These are phyloP conservation scores for Botrytis medusae DNA, from an alignment of 2,329 filamentous ascomycete species.

Conservation along the genomic window DNA sequence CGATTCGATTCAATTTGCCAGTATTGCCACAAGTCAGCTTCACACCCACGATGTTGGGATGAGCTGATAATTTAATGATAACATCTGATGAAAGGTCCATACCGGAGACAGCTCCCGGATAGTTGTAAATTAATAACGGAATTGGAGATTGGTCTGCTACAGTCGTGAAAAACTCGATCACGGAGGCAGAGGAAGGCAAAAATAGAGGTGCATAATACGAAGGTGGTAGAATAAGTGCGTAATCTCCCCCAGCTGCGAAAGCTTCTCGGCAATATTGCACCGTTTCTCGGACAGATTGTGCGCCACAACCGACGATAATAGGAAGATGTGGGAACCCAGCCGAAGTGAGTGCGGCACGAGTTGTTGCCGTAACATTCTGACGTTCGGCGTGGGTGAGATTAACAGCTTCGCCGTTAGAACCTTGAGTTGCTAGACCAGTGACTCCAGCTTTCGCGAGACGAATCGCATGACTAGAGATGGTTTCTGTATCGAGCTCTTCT, in stretches of 20 bases:
- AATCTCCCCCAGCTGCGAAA: slow-evolving; percentile 61
- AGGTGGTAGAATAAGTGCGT: slow-evolving; percentile 65
- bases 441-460: slow-evolving; percentile 61
- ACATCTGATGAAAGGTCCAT: slow-evolving; percentile 89
- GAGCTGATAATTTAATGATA: slow-evolving; percentile 74
- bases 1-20: slow-evolving; percentile 58
- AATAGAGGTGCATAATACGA: slow-evolving; percentile 65
- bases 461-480: slow-evolving; percentile 50
- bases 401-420: slow-evolving; percentile 67
- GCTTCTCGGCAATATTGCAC: slow-evolving; percentile 65
- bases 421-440: slow-evolving; percentile 61
- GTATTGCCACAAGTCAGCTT: slow-evolving; percentile 91
- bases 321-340: slow-evolving; percentile 58
- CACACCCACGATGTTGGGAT: slow-evolving; percentile 83
- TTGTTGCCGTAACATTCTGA: slow-evolving; percentile 57
- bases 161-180: slow-evolving; percentile 60
- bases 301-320: slow-evolving; percentile 65
- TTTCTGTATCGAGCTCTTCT: slow-evolving; percentile 65
- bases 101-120: slow-evolving; percentile 81
- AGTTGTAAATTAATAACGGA: slow-evolving; percentile 85
- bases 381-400: slow-evolving; percentile 63
- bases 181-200: slow-evolving; percentile 47
- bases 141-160: slow-evolving; percentile 69
- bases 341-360: slow-evolving; percentile 58
- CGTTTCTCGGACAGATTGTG: slow-evolving; percentile 64